A percentile compares a stretch with the other conserved stretches of the same genome.
Conservation (phyloP, 1,284 basidiomycete genomes). For the Ceratobasidium sp. region DNA sequence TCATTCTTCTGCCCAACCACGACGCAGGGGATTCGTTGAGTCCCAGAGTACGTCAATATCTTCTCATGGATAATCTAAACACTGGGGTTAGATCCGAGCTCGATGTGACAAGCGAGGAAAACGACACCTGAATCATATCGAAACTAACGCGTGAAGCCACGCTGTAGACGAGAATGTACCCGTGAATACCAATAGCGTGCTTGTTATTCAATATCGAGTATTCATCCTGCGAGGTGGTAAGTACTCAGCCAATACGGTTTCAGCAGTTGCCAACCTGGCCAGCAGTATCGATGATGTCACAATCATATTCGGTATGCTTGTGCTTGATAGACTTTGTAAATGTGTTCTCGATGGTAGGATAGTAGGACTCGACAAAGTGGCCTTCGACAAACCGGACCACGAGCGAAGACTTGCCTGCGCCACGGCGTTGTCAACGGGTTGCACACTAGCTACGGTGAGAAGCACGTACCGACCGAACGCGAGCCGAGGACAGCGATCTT, state of each 20-base stretch:
- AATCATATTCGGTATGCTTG: conserved; percentile 89
- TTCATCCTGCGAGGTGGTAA: conserved; percentile 73
- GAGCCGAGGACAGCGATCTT: conserved; percentile 87
- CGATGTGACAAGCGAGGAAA: background rate
- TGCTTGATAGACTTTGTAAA: conserved; percentile 88
- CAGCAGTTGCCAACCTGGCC: conserved; percentile 62
- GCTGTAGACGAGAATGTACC: conserved; percentile 93
- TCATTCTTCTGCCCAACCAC: conserved; percentile 97
- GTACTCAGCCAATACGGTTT: conserved; percentile 20
- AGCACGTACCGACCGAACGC: conserved; percentile 78
- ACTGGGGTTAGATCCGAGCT: background rate
- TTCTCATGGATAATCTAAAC: conserved; percentile 89
- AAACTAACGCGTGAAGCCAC: conserved; percentile 93
- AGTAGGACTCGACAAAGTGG: conserved; percentile 84
- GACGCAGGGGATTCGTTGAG: conserved; percentile 92
- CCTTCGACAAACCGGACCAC: conserved; percentile 80
- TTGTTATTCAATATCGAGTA: conserved; percentile 87
- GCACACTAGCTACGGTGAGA: background rate
- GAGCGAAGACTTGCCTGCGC: conserved; percentile 82
- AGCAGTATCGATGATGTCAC: conserved; percentile 99
- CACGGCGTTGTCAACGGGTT: background rate
- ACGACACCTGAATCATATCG: conserved; percentile 83
- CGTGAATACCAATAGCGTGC: conserved; percentile 86
- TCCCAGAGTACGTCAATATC: conserved; percentile 94
- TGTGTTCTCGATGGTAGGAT: conserved; percentile 94